Conservation (phyloP, 208 protist species). For the Zelonia costaricensis region DNA sequence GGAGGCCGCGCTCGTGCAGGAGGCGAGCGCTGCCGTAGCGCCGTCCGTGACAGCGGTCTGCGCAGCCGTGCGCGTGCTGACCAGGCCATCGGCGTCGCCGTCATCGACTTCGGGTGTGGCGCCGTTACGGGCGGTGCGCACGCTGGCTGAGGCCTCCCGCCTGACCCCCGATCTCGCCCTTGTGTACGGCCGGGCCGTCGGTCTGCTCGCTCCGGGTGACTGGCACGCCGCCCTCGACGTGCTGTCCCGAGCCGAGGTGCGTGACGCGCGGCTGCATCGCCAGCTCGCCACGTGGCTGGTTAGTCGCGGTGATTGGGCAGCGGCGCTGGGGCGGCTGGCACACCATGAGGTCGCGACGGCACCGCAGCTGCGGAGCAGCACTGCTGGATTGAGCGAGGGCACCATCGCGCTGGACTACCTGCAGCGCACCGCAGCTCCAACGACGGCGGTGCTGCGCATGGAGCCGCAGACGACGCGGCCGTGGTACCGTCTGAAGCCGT, state of each 20-base stretch:
- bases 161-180: constrained; percentile 47
- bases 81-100: not conserved
- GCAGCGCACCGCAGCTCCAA: constrained; percentile 29
- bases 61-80: constrained; percentile 14
- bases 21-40: not conserved
- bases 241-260: constrained; percentile 11
- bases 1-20: constrained; percentile 7
- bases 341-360: constrained; percentile 1
- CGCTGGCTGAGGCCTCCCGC: constrained; percentile 22
- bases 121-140: constrained; percentile 8
- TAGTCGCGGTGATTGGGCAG: constrained; percentile 48
- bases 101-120: not conserved
- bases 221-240: constrained; percentile 44
- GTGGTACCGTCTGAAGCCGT: constrained; percentile 5
- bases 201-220: constrained; percentile 40
- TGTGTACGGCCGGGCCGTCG: constrained; percentile 50
- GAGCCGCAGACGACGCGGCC: constrained; percentile 15
- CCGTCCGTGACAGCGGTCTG: constrained; percentile 12
- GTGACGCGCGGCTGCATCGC: not conserved
- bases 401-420: constrained; percentile 40
- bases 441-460: constrained; percentile 13
- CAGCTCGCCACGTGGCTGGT: constrained; percentile 42
- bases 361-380: not conserved
- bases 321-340: constrained; percentile 25
- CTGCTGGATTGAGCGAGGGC: not conserved